Evolutionary conservation across 306 rosid species (phyloP).

Genomic region (Quercus suber): DNA sequence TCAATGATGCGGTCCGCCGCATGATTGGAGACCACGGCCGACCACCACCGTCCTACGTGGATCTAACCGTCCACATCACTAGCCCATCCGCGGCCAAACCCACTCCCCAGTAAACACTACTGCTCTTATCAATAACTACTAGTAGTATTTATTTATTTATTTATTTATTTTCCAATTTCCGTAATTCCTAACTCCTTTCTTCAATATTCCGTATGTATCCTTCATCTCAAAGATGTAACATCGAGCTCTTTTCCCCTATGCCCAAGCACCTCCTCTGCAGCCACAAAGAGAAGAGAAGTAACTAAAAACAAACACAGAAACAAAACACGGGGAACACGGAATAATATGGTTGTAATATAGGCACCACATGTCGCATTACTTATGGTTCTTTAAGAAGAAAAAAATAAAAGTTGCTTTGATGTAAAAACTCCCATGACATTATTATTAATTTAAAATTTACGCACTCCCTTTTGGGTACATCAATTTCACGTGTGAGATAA

Average conservation of each 20-base stretch:
- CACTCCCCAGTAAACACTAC: too few relatives aligned
- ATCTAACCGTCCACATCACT: slow-evolving; percentile 41
- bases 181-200: not conserved
- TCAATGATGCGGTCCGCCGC: slow-evolving; percentile 69
- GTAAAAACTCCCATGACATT: not conserved
- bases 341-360: not conserved
- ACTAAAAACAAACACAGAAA: too few relatives aligned
- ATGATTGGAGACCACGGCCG: slow-evolving; percentile 62
- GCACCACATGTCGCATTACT: not conserved
- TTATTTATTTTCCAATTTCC: not conserved
- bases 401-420: not conserved
- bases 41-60: slow-evolving; percentile 79
- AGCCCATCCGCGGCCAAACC: not conserved
- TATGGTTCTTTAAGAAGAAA: not conserved
- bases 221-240: not conserved
- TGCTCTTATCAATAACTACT: too few relatives aligned
- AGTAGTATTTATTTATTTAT: too few relatives aligned
- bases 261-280: not conserved
- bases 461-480: too few relatives aligned
- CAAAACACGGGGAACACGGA: too few relatives aligned
- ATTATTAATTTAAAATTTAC: too few relatives aligned
- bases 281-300: too few relatives aligned
- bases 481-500: too few relatives aligned
- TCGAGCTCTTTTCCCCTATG: not conserved
- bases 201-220: not conserved